Conservation (phyloP, 345 rosid species). For the Combretum micranthum region DNA sequence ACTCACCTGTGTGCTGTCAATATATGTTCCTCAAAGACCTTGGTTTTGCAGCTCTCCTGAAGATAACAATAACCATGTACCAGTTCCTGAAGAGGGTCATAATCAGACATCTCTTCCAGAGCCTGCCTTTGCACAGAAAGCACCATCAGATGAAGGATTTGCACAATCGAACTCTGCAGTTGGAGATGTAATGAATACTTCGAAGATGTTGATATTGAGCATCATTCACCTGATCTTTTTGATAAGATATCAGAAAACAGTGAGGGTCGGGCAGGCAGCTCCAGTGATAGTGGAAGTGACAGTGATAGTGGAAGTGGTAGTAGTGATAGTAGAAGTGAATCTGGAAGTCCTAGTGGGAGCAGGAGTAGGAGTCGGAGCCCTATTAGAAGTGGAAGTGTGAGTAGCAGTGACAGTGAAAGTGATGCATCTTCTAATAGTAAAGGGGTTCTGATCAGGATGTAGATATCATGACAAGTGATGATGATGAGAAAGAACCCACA, state of each 20-base stretch:
- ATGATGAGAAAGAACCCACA: conserved; percentile 61
- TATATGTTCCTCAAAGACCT: background rate
- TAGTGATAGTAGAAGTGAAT: conserved; percentile 61
- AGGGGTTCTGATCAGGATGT: conserved; percentile 90
- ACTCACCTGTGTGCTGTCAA: background rate
- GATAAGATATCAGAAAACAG: conserved; percentile 55
- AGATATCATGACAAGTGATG: conserved; percentile 81
- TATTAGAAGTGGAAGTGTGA: conserved; percentile 53
- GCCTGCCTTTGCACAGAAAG: conserved; percentile 30
- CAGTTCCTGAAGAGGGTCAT: conserved; percentile 38
- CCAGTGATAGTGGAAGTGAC: conserved; percentile 63
- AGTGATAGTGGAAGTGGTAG: conserved; percentile 66
- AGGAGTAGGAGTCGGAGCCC: conserved; percentile 45
- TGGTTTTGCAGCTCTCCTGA: conserved; percentile 64
- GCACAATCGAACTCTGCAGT: conserved; percentile 28
- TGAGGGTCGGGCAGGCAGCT: conserved; percentile 63
- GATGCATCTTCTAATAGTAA: conserved; percentile 83
- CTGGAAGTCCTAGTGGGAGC: conserved; percentile 50
- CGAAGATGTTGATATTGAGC: conserved; percentile 43
- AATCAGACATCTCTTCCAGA: conserved; percentile 39
- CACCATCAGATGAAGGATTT: conserved; percentile 24
- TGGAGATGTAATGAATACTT: conserved; percentile 30
- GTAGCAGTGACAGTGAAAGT: conserved; percentile 92
- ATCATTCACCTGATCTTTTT: conserved; percentile 46
- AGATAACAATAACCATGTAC: conserved; percentile 35